phyloP scores from a whole-genome alignment of 2,329 filamentous ascomycete species.

The Phialophora macrospora region DNA sequence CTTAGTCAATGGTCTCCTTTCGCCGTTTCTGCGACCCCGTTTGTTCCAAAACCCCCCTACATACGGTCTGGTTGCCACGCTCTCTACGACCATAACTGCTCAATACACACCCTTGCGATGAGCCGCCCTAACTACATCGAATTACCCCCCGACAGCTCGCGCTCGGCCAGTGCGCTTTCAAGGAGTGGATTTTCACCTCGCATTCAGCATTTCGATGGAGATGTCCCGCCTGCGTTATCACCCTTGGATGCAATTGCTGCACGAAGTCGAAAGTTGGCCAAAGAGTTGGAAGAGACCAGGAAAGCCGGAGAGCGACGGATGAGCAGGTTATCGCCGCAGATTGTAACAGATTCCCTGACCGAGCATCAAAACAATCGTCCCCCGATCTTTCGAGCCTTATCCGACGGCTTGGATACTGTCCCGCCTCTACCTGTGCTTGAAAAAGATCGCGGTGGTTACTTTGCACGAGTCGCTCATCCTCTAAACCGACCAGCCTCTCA shows the following conservation, averaged over 20 bases:
- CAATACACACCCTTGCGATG: conserved; percentile 7
- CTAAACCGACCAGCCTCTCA: conserved; percentile 69
- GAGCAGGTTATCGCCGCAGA: conserved; percentile 82
- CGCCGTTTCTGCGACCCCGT: conserved; percentile 11
- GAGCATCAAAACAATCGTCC: conserved; percentile 66
- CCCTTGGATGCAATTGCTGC: conserved; percentile 94
- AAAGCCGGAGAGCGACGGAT: conserved; percentile 73
- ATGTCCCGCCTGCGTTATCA: conserved; percentile 85
- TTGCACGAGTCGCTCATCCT: conserved; percentile 51
- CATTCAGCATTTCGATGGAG: conserved; percentile 72
- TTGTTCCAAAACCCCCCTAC: conserved; percentile 7
- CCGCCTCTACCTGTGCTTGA: conserved; percentile 52
- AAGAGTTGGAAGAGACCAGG: conserved; percentile 79
- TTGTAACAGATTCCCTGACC: conserved; percentile 79
- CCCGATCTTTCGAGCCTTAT: conserved; percentile 79
- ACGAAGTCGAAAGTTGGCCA: conserved; percentile 85
- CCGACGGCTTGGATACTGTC: conserved; percentile 56
- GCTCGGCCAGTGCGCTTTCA: conserved; percentile 44
- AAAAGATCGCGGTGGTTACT: conserved; percentile 41
- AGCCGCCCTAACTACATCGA: conserved; percentile 63
- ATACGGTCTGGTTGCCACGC: background rate
- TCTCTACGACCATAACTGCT: background rate
- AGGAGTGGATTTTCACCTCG: conserved; percentile 70
- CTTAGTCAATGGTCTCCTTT: conserved; percentile 20
- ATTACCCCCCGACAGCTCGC: conserved; percentile 48